phyloP scores from a whole-genome alignment of 495 filamentous ascomycete genomes.

The Trichoderma reesei region DNA sequence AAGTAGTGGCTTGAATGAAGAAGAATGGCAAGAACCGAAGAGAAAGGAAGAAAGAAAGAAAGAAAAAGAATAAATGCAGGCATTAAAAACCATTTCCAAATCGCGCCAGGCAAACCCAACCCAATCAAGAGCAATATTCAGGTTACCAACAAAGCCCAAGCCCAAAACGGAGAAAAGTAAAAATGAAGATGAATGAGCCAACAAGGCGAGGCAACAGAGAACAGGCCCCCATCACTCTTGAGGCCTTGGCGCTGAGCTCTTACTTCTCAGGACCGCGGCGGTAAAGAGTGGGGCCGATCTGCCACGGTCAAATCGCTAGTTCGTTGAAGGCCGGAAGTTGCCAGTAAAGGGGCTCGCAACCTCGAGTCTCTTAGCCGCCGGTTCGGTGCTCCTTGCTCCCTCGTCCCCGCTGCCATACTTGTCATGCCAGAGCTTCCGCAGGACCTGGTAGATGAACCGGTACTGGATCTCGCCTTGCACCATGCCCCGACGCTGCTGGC shows the following conservation, averaged over 20 bases:
- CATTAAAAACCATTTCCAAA: neutral
- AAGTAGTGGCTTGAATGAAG: neutral
- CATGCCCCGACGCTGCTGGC: constrained; percentile 91
- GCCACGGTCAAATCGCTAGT: constrained; percentile 4
- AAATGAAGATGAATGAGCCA: too few species aligned
- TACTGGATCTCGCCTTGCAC: constrained; percentile 86
- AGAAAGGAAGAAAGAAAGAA: too few species aligned
- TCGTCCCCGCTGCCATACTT: constrained; percentile 35
- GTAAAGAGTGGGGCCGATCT: neutral
- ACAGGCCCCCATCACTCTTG: neutral
- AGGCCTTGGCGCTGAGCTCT: neutral
- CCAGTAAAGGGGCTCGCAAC: constrained; percentile 17
- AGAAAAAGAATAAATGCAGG: neutral
- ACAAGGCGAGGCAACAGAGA: neutral
- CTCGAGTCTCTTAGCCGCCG: constrained; percentile 34
- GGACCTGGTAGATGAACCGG: constrained; percentile 79
- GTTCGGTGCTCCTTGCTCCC: constrained; percentile 7
- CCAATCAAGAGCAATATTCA: neutral
- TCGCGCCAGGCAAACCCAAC: neutral
- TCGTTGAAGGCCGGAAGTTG: neutral
- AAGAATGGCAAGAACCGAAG: too few species aligned
- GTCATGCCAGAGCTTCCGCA: constrained; percentile 59
- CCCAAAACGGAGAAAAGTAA: neutral
- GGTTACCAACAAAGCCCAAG: neutral
- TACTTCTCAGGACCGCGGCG: neutral